Conservation (phyloP, 108 stramenopile species). For the Cyclotella kingstonii region DNA sequence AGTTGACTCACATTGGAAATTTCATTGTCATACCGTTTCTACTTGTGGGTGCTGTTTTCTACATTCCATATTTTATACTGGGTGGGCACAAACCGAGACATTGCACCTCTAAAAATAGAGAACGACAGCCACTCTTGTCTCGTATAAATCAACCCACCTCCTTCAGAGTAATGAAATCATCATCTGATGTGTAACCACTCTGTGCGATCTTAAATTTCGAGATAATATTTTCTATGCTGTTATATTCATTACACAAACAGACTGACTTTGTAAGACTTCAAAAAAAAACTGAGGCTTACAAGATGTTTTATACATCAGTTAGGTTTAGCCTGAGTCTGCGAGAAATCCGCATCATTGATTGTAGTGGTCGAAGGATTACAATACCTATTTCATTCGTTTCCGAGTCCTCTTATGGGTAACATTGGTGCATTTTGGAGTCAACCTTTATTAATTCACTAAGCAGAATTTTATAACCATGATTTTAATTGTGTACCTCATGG, state of each 20-base stretch:
- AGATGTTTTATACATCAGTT: no score
- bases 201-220: neutral
- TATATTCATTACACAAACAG: no score
- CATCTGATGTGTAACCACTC: neutral
- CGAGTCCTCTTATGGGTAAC: no score
- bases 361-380: no score
- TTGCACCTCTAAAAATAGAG: constrained; percentile 5
- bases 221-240: no score
- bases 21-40: constrained; percentile 41
- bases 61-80: constrained; percentile 27
- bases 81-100: constrained; percentile 15
- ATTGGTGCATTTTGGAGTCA: no score
- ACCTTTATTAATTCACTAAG: no score
- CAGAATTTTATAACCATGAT: neutral
- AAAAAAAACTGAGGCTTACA: no score
- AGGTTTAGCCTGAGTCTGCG: no score
- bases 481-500: neutral
- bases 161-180: neutral
- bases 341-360: no score
- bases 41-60: constrained; percentile 33
- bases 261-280: no score
- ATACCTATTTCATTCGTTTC: no score
- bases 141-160: constrained; percentile 13
- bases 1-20: constrained; percentile 4
- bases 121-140: constrained; percentile 27